These are phyloP conservation scores for Eucalyptus guilfoylei DNA, from an alignment of 345 rosid species.

Conservation along the genomic window DNA sequence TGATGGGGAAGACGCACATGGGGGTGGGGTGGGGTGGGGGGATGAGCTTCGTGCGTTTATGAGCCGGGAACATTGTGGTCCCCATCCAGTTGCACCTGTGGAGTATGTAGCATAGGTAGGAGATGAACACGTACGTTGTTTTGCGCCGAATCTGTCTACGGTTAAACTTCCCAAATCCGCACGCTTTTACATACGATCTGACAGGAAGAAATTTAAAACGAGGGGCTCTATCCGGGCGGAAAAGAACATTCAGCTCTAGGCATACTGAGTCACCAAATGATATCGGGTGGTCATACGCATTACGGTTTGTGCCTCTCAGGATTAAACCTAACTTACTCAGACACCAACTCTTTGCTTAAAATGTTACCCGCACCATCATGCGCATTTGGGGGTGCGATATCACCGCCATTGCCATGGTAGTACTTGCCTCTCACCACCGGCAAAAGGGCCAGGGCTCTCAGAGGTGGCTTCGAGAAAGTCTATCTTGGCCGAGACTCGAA, in stretches of 20 bases:
- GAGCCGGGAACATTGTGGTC: neutral
- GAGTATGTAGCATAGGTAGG: neutral
- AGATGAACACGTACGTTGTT: neutral
- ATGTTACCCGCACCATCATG: neutral
- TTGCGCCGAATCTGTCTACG: neutral
- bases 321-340: neutral
- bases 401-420: accelerated
- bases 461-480: neutral
- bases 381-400: accelerated
- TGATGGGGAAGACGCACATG: neutral
- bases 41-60: neutral
- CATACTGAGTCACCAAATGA: neutral
- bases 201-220: neutral
- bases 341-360: neutral
- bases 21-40: neutral
- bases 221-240: neutral
- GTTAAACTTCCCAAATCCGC: neutral
- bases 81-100: neutral
- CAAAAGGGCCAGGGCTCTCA: neutral
- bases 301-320: neutral
- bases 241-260: neutral
- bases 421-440: neutral
- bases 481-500: neutral
- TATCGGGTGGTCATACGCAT: neutral
- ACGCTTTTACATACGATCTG: neutral